Conservation (phyloP, 495 filamentous ascomycete species). For the Chaetomium cochliodes region DNA sequence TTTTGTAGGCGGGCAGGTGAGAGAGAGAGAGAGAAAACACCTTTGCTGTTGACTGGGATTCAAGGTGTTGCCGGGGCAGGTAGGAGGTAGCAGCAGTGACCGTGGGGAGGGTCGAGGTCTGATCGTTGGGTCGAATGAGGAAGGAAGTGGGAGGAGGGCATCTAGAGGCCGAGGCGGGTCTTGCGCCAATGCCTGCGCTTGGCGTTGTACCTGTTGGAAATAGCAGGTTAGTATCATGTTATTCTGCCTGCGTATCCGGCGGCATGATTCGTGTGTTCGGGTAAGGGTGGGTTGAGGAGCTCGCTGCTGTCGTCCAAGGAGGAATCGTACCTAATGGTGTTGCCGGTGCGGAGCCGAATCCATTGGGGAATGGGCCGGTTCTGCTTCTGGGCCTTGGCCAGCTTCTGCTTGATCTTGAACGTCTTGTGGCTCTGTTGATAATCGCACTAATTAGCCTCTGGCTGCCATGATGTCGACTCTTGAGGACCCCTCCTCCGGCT, state of each 20-base stretch:
- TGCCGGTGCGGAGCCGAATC: conserved; percentile 96
- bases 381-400: conserved; percentile 99
- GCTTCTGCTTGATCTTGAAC: conserved; percentile 99
- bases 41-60: conserved; percentile 8
- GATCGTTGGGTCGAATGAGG: conserved; percentile 33
- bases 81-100: conserved; percentile 20
- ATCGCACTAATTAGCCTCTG: conserved; percentile 25
- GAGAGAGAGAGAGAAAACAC: background rate
- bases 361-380: conserved; percentile 99
- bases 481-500: conserved; percentile 10
- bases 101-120: conserved; percentile 13
- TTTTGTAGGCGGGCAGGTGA: background rate
- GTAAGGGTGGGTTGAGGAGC: background rate
- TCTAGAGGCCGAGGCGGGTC: conserved; percentile 97
- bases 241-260: background rate
- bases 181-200: conserved; percentile 99
- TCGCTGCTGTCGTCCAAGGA: conserved; percentile 16
- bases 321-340: conserved; percentile 87
- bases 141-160: conserved; percentile 30
- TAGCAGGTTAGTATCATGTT: conserved; percentile 10
- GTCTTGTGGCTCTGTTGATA: conserved; percentile 89
- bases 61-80: background rate
- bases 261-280: background rate
- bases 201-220: conserved; percentile 83
- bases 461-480: conserved; percentile 1